Percentiles rank a stretch among this genome's conserved stretches.
Evolutionary conservation across 352 stramenopile genomes (phyloP).

Genomic region (Phytophthora lateralis): DNA sequence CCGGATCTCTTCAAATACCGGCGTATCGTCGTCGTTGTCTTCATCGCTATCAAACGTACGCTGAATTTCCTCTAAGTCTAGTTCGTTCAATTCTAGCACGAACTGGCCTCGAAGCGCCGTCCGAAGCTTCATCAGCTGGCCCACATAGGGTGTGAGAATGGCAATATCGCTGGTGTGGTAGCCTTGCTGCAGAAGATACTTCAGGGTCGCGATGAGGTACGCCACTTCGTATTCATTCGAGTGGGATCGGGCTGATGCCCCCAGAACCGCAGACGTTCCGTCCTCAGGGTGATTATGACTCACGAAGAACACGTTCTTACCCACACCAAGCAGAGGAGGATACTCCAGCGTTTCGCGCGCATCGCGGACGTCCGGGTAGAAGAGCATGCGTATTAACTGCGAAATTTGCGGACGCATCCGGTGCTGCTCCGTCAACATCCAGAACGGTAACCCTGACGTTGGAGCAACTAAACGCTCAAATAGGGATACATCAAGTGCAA

Average conservation of each 20-base stretch:
- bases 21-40: slow-evolving; percentile 33
- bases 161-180: slow-evolving; percentile 68
- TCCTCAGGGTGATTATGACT: slow-evolving; percentile 62
- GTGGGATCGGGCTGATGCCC: slow-evolving; percentile 47
- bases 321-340: slow-evolving; percentile 53
- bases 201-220: slow-evolving; percentile 69
- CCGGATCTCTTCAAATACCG: slow-evolving; percentile 1
- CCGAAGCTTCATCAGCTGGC: slow-evolving; percentile 73
- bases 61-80: slow-evolving; percentile 52
- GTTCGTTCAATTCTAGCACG: slow-evolving; percentile 43
- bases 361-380: slow-evolving; percentile 75
- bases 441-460: slow-evolving; percentile 29
- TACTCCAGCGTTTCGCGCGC: slow-evolving; percentile 57
- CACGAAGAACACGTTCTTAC: slow-evolving; percentile 76
- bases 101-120: slow-evolving; percentile 44
- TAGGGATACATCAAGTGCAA: slow-evolving; percentile 80
- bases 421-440: slow-evolving; percentile 75
- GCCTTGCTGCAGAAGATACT: slow-evolving; percentile 74
- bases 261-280: slow-evolving; percentile 19
- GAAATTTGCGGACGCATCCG: slow-evolving; percentile 84
- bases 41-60: slow-evolving; percentile 43
- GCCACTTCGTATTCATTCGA: slow-evolving; percentile 72
- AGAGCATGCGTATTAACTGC: slow-evolving; percentile 63
- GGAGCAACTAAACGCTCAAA: slow-evolving; percentile 77
- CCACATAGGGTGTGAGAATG: slow-evolving; percentile 85